Base-by-base conservation (phyloP, 495 filamentous ascomycete species). In the Penicillium cosmopolitanum region DNA sequence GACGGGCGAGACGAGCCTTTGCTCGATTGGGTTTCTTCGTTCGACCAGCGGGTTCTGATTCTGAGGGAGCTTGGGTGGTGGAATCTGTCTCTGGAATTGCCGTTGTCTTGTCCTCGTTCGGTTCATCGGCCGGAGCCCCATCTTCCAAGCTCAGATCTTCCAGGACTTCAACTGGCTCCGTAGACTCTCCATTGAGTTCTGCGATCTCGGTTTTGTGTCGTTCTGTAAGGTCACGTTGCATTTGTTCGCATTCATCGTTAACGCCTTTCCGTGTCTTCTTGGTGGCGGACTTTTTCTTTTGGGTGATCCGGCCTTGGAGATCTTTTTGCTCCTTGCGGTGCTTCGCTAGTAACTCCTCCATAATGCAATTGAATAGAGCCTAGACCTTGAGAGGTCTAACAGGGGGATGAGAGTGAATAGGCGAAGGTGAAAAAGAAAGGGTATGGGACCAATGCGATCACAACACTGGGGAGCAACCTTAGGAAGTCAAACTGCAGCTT, bases 241-340 rank as follows among this genome's bases (percentile, higher is more conserved):
- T 80, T 55, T 82, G 77, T 31, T 87, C 87, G 72, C 92, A 95
- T 75, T 96, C 90, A 61, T 92, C 86, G 65, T 90, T 93, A 63
- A 98, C 82, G 42, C 88, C 88, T 73, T 92, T 96, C 33, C 95
- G 85, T 15, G 92, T 97, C 82, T 97, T 98, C 77, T 97, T 98
- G 38, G 89, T 95, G 25, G 95, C 93, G 54, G 87, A 84, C 77
- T 96, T 97, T 79, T 96, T 97, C 78, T 96, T 97, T 77, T 91
- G 92, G 7, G 91, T 97, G 61, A 95, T 87, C 23, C 87, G 85
- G 36, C 83, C 78, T 76, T 93, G 89, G 19, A 98, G 82, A 42
- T 98, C 94, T 55, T 86, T 87, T 68, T 88, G 86, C 73, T 98
- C 95, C 74, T 93, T 96, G 62, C 90, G 84, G 73, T 98, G 95